Evolutionary conservation across 306 rosid species (phyloP).

Genomic region (Mimosa bimucronata): DNA sequence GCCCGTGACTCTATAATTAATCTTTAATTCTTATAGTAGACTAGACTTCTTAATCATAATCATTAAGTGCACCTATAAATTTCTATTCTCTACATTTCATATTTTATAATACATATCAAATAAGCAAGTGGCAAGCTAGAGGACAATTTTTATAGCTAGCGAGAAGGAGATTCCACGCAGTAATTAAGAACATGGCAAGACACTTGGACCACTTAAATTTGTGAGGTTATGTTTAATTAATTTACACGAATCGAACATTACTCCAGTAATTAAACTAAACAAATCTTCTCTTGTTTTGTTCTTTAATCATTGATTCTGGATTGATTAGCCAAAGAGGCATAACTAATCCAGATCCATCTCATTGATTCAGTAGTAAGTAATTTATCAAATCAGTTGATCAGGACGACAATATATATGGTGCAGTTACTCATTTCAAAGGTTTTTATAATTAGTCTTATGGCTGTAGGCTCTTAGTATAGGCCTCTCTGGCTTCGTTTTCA

Average conservation of each 20-base stretch:
- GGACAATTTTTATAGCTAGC: neutral
- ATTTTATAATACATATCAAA: too few relatives aligned
- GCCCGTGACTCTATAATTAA: conserved; percentile 40
- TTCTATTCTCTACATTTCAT: neutral
- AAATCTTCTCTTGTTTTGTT: neutral
- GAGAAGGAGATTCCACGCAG: neutral
- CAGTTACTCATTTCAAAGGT: neutral
- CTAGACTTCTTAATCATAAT: neutral
- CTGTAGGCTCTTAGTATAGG: neutral
- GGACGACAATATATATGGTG: neutral
- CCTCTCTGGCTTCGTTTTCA: conserved; percentile 1
- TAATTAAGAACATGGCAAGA: neutral
- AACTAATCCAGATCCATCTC: neutral
- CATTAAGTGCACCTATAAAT: neutral
- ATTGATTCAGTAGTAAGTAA: neutral
- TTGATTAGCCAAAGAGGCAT: neutral
- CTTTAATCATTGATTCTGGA: neutral
- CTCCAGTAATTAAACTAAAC: neutral
- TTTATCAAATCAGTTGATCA: neutral
- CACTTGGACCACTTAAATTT: neutral
- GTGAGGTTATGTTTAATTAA: neutral
- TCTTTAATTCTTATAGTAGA: neutral
- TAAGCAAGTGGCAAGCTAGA: too few relatives aligned
- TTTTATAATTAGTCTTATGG: neutral
- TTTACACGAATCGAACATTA: neutral